A percentile compares a stretch with the other conserved stretches of the same genome.
phyloP scores from a whole-genome alignment of 768 basidiomycete species.

The Suillus sp. region DNA sequence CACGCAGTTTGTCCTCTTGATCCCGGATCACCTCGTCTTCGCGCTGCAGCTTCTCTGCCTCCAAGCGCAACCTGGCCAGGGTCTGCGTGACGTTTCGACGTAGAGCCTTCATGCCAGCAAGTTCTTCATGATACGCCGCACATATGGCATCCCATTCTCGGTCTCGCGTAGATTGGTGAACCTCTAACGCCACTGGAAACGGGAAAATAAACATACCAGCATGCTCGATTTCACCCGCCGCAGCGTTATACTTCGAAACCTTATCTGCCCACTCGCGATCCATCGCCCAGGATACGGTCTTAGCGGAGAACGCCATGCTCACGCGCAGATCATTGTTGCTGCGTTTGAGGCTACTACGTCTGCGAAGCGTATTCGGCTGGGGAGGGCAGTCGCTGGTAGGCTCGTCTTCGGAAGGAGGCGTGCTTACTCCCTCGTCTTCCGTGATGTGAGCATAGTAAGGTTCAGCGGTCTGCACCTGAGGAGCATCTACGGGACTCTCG shows the following conservation, averaged over 20 bases:
- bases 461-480: conserved; percentile 15
- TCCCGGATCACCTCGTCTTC: conserved; percentile 43
- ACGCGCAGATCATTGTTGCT: conserved; percentile 47
- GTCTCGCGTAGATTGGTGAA: conserved; percentile 37
- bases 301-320: conserved; percentile 52
- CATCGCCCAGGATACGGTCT: conserved; percentile 79
- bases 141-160: conserved; percentile 62
- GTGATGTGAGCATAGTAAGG: conserved; percentile 18
- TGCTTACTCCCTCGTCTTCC: conserved; percentile 25
- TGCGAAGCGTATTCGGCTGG: conserved; percentile 42
- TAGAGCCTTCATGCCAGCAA: conserved; percentile 57
- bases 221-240: conserved; percentile 43
- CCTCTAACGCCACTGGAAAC: background rate
- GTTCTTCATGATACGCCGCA: conserved; percentile 60
- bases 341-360: conserved; percentile 68
- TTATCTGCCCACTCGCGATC: conserved; percentile 61
- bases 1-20: conserved; percentile 43
- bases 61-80: conserved; percentile 39
- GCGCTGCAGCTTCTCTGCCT: conserved; percentile 43
- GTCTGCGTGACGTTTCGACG: conserved; percentile 53
- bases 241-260: conserved; percentile 49
- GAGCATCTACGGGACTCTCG: conserved; percentile 34
- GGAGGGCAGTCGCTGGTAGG: conserved; percentile 30
- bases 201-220: conserved; percentile 33
- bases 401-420: conserved; percentile 38